These are phyloP conservation scores for Dipteronia sinensis DNA, from an alignment of 345 rosid species.

Conservation along the genomic window DNA sequence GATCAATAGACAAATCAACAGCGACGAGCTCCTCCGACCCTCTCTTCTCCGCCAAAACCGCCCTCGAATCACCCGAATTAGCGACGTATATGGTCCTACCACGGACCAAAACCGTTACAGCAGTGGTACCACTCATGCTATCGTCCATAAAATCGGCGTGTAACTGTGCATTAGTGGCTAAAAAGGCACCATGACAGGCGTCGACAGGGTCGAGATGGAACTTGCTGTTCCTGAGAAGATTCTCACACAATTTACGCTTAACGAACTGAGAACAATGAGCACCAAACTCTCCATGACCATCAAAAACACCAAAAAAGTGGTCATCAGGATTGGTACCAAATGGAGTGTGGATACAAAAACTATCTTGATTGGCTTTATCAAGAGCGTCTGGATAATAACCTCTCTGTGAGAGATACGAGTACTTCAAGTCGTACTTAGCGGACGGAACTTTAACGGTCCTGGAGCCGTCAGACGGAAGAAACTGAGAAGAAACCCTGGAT, in stretches of 20 bases:
- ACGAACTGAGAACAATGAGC: slow-evolving; percentile 94
- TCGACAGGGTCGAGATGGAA: slow-evolving; percentile 70
- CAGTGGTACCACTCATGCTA: slow-evolving; percentile 96
- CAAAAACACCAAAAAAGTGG: slow-evolving; percentile 94
- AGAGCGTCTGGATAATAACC: slow-evolving; percentile 96
- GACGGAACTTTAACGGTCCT: slow-evolving; percentile 64
- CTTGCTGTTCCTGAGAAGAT: slow-evolving; percentile 65
- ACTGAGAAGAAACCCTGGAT: slow-evolving; percentile 93
- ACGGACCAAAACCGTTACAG: slow-evolving; percentile 84
- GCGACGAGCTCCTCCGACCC: slow-evolving; percentile 81
- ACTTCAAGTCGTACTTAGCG: slow-evolving; percentile 61
- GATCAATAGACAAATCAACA: slow-evolving; percentile 87
- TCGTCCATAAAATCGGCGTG: slow-evolving; percentile 80
- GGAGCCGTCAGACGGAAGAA: slow-evolving; percentile 87
- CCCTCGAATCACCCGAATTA: slow-evolving; percentile 92
- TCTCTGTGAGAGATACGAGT: slow-evolving; percentile 83
- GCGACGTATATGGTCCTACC: slow-evolving; percentile 80
- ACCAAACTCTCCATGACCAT: slow-evolving; percentile 95
- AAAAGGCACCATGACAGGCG: slow-evolving; percentile 70
- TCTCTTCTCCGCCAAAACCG: slow-evolving; percentile 80
- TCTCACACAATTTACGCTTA: slow-evolving; percentile 77
- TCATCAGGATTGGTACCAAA: slow-evolving; percentile 69
- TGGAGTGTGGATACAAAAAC: slow-evolving; percentile 93
- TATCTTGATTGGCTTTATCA: slow-evolving; percentile 96
- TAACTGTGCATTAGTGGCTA: slow-evolving; percentile 71